Conservation (phyloP, 257 asterid genomes). For the Anisodus acutangulus region DNA sequence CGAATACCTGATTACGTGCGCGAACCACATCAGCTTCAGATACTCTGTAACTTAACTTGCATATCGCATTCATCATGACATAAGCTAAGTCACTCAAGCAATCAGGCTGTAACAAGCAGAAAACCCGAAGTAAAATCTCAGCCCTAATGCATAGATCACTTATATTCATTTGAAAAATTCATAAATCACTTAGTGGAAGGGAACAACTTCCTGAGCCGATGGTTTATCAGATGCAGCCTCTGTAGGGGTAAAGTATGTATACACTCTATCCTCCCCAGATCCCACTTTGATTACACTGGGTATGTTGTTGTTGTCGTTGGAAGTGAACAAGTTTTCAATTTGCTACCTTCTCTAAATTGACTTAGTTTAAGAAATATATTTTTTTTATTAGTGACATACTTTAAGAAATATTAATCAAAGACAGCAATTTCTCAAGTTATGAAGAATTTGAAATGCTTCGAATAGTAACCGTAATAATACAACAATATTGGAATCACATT, state of each 20-base stretch:
- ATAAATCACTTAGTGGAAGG: background rate
- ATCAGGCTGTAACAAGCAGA: conserved; percentile 63
- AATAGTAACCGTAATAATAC: too few species aligned
- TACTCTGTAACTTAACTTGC: conserved; percentile 72
- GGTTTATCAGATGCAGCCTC: too few species aligned
- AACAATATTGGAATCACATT: too few species aligned
- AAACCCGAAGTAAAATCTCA: background rate
- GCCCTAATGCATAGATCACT: background rate
- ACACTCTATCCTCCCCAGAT: too few species aligned
- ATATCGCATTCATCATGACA: conserved; percentile 71
- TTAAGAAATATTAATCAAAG: too few species aligned
- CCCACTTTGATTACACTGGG: too few species aligned
- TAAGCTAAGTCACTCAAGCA: conserved; percentile 79
- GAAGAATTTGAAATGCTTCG: too few species aligned
- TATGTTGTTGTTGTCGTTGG: background rate
- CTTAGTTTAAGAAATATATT: background rate
- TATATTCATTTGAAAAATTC: background rate
- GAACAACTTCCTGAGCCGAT: too few species aligned
- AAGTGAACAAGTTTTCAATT: background rate
- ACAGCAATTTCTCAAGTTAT: too few species aligned
- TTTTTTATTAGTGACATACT: too few species aligned
- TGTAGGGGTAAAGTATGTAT: background rate
- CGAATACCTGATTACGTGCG: conserved; percentile 77
- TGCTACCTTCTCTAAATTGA: background rate
- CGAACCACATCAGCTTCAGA: conserved; percentile 76